Percentiles rank a stretch among this genome's conserved stretches.
Conservation (phyloP, 495 filamentous ascomycete genomes). For the Lepraria neglecta region DNA sequence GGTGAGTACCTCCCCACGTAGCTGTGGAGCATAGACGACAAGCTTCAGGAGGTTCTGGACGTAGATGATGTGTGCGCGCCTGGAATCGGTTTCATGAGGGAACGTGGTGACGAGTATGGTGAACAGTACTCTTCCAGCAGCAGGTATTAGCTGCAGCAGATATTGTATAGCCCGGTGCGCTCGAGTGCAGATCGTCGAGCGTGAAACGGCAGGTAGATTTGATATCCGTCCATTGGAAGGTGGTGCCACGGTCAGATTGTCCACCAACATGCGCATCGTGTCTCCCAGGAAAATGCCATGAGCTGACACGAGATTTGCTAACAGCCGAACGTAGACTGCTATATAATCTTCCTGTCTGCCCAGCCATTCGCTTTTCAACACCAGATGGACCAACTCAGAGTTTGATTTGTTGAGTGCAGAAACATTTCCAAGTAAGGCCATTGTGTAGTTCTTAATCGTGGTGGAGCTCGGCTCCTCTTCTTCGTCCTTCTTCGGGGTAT, state of each 20-base stretch:
- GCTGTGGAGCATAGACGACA: slow-evolving; percentile 65
- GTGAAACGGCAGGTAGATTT: slow-evolving; percentile 52
- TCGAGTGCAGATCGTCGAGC: slow-evolving; percentile 56
- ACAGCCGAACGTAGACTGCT: slow-evolving; percentile 68
- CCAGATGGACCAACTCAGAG: slow-evolving; percentile 62
- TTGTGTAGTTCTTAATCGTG: slow-evolving; percentile 64
- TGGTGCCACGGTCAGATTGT: slow-evolving; percentile 57
- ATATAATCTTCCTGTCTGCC: slow-evolving; percentile 76
- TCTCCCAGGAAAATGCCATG: slow-evolving; percentile 59
- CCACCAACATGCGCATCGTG: slow-evolving; percentile 72
- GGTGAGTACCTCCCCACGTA: slow-evolving; percentile 76
- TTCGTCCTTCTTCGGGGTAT: slow-evolving; percentile 43
- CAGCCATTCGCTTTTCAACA: slow-evolving; percentile 75
- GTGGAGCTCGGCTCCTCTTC: slow-evolving; percentile 45
- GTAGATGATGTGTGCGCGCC: slow-evolving; percentile 66
- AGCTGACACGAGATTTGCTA: slow-evolving; percentile 73
- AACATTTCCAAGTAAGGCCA: slow-evolving; percentile 68
- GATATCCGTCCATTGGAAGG: slow-evolving; percentile 51
- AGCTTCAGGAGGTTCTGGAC: slow-evolving; percentile 72
- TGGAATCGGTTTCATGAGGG: slow-evolving; percentile 65
- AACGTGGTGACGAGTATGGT: slow-evolving; percentile 60
- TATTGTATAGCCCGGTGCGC: slow-evolving; percentile 70
- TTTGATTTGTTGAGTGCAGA: slow-evolving; percentile 66
- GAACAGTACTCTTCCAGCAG: slow-evolving; percentile 63
- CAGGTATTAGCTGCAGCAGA: slow-evolving; percentile 69